Evolutionary conservation across 2,329 filamentous ascomycete species (phyloP).

Genomic region (Diaporthe amygdali): DNA sequence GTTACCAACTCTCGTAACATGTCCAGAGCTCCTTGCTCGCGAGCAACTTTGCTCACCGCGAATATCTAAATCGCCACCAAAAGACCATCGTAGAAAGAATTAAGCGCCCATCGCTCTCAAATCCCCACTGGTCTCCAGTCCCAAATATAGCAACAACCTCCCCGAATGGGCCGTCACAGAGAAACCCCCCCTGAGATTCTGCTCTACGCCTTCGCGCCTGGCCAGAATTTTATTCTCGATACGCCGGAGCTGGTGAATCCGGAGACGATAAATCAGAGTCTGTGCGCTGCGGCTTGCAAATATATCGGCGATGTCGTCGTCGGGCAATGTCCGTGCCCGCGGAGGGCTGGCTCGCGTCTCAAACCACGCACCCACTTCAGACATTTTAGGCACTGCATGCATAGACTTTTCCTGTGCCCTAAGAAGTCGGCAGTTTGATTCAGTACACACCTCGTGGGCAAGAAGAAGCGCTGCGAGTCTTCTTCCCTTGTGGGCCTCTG

Average conservation of each 20-base stretch:
- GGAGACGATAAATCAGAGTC: no score
- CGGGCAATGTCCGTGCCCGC: neutral
- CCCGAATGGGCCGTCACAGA: neutral
- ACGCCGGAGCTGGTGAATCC: no score
- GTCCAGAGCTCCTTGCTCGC: neutral
- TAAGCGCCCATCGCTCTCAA: neutral
- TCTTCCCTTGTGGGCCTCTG: neutral
- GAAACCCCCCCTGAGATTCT: no score
- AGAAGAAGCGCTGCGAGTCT: no score
- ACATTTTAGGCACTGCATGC: no score
- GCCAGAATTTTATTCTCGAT: neutral
- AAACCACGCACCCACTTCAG: no score
- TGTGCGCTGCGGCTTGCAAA: no score
- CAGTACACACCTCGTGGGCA: no score
- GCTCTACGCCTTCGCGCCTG: neutral
- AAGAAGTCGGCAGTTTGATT: no score
- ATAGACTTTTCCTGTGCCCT: no score
- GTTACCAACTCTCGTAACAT: neutral
- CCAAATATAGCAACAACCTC: neutral
- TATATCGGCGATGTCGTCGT: neutral
- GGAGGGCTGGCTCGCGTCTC: neutral
- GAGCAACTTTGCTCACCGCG: neutral
- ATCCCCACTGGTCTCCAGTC: neutral
- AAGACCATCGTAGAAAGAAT: neutral
- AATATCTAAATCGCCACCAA: neutral